Base-by-base conservation (phyloP, 192 early-diverging fungal genomes). In the Podila epicladia region DNA sequence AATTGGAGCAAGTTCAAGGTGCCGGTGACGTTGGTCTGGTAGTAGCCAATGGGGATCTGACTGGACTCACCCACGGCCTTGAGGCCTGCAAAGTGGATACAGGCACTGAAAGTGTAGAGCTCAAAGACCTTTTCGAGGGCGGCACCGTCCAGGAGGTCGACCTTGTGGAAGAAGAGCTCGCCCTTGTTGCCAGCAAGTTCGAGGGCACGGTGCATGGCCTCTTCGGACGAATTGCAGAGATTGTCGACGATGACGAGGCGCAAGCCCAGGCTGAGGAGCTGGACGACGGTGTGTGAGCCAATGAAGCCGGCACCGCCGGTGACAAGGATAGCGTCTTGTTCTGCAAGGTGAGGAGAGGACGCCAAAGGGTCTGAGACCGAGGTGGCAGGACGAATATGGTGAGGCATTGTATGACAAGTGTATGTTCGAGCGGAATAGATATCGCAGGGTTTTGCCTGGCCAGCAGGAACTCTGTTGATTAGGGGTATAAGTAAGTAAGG, bases 1-100 rank as follows among this genome's bases (percentile, higher is more conserved):
- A 90, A 87, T 65, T 95, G 92, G 13, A 98, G 75, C 33, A 98
- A 83, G 35, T 86, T 92, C 62, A 98, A 86, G 8, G 96, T 96
- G 69, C 95, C 96, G 11, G 90, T 88, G 38, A 98, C 90, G 79
- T 97, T 98, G 88, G 96, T 98, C 75, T 95, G 92, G 85, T 95
- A 98, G 87, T 98, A 98, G 24, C 84, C 83, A 13, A 98, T 86
- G 32, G 96, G 96, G 75, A 95, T 92, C 58, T 85, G 73, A 51
- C 89, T 86, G 33, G 91, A 93, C 76, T 96, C 94, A 31, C 93
- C 94, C 5, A 98, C 96, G 11, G 91, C 94, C 84, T 96, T 98
- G 71, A 93, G 93, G 13, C 94, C 96, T 11, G 93, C 92, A 80
- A 98, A 95, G 82, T 97, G 95, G 84, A 95, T 87, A 51, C 92